A percentile compares a stretch with the other conserved stretches of the same genome.
Conservation (phyloP, 345 rosid genomes). For the Mercurialis annua region DNA sequence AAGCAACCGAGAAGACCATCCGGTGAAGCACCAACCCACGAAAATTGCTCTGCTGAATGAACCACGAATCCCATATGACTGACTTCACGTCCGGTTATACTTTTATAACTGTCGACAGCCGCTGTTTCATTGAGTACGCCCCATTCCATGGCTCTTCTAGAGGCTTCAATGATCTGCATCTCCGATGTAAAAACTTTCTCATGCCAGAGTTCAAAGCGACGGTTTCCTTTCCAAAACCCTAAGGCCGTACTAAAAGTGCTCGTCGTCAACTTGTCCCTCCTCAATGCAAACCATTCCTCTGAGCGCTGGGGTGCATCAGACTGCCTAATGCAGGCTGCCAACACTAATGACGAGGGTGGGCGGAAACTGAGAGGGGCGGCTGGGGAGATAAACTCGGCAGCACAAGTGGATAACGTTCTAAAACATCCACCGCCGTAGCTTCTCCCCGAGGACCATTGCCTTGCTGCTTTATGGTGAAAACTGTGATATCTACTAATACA, state of each 20-base stretch:
- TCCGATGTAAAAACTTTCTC: slow-evolving; percentile 71
- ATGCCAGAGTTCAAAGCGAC: slow-evolving; percentile 81
- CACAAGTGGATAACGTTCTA: slow-evolving; percentile 30
- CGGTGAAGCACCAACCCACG: slow-evolving; percentile 93
- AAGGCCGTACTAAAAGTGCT: slow-evolving; percentile 94
- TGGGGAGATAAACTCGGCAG: slow-evolving; percentile 28
- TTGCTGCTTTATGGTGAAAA: slow-evolving; percentile 21
- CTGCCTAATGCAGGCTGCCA: slow-evolving; percentile 40
- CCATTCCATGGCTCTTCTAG: slow-evolving; percentile 76
- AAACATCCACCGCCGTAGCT: slow-evolving; percentile 23
- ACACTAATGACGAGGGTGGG: slow-evolving; percentile 39
- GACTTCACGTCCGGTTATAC: slow-evolving; percentile 73
- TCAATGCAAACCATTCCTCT: slow-evolving; percentile 87
- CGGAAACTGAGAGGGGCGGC: slow-evolving; percentile 26
- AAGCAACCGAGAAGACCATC: slow-evolving; percentile 74
- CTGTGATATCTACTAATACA: slow-evolving; percentile 31
- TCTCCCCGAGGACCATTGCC: slow-evolving; percentile 19
- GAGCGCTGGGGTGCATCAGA: slow-evolving; percentile 75
- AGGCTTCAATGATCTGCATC: slow-evolving; percentile 28
- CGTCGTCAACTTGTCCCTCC: slow-evolving; percentile 76
- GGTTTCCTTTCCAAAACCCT: slow-evolving; percentile 86
- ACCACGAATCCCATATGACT: slow-evolving; percentile 65
- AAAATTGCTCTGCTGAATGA: slow-evolving; percentile 53
- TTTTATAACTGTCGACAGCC: slow-evolving; percentile 68
- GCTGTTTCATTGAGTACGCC: slow-evolving; percentile 69